These are phyloP conservation scores for Globisporangium rhizosaccharum DNA, from an alignment of 352 stramenopile species.

Conservation along the genomic window DNA sequence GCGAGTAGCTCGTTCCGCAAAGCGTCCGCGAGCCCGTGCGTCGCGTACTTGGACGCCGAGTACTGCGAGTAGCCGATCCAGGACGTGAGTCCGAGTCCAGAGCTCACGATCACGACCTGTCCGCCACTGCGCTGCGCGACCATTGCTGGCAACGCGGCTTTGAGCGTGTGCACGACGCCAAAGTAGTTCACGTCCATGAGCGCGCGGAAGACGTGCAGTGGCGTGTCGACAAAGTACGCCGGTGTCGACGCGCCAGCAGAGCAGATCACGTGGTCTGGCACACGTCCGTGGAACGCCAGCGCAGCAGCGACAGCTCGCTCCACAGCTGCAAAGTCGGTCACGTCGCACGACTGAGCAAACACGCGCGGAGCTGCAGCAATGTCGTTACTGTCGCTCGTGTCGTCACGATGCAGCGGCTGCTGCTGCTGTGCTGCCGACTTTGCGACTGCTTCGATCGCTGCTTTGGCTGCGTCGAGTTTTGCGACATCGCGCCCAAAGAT, in stretches of 20 bases:
- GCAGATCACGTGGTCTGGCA: slow-evolving; percentile 70
- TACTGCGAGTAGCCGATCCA: slow-evolving; percentile 85
- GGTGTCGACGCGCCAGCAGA: slow-evolving; percentile 50
- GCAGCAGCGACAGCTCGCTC: slow-evolving; percentile 53
- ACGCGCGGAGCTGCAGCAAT: slow-evolving; percentile 19
- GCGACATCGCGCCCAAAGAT: slow-evolving; percentile 55
- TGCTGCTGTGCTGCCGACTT: slow-evolving; percentile 11
- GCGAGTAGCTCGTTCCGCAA: slow-evolving; percentile 72
- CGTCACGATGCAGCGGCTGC: not conserved
- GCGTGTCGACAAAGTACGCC: slow-evolving; percentile 74
- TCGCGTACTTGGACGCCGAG: slow-evolving; percentile 74
- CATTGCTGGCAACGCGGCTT: slow-evolving; percentile 75
- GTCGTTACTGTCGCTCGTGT: not conserved
- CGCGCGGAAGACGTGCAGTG: slow-evolving; percentile 58
- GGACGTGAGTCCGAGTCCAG: slow-evolving; percentile 57
- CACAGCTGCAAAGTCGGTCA: slow-evolving; percentile 56
- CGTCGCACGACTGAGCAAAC: slow-evolving; percentile 71
- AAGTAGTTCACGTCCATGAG: slow-evolving; percentile 89
- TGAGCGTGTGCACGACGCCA: slow-evolving; percentile 71
- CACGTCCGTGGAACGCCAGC: slow-evolving; percentile 55
- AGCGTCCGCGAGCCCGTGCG: slow-evolving; percentile 72
- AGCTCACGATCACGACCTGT: slow-evolving; percentile 69
- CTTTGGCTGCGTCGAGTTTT: slow-evolving; percentile 62
- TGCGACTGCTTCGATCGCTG: slow-evolving; percentile 41
- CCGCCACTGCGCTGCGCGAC: slow-evolving; percentile 45